Base-by-base conservation (phyloP, 2,329 filamentous ascomycete genomes). In the Dothidotthia symphoricarpi region DNA sequence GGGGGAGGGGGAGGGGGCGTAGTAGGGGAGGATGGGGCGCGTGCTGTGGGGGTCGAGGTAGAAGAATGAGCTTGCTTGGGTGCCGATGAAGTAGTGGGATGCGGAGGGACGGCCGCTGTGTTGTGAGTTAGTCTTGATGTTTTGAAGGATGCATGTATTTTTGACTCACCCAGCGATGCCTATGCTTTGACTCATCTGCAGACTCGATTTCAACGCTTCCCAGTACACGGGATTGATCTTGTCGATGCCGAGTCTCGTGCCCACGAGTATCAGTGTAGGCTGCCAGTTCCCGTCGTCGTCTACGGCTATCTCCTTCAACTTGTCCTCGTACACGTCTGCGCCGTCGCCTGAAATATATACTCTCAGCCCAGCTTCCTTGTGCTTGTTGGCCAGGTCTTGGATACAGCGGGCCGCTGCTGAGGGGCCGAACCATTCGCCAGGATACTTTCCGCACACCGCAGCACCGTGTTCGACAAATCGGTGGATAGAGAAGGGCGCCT, bases 381-480 rank as follows among this genome's bases (percentile, higher is more conserved):
- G 76, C 44, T 80, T 75, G 43, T 84, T 84, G 16, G 82, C 81
- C 25, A 98, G 74, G 14, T 87, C 86, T 65, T 93, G 85, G 51
- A 98, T 96, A 66, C 93, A 97, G 39, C 85, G 82, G 31, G 93
- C 90, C 8, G 93, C 94, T 6, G 93, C 93, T 13, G 89, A 96
- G n/a, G 93, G 93, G 0, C 93, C 93, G 69, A 98, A 98, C 93
- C 93, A 98, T 69, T 97, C 88, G 25, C 93, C 93, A 0, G 93
- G 93, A 59, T 94, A 87, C 68, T 95, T 97, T 3, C 88, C 90
- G 66, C 93, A 98, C 3, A 85, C 84, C 24, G 78, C 75, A 16
- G 89, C 89, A 13, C 93, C 93, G 55, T 95, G 86, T 36, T 83
- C 76, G 24, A 98, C 93, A 59, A 98, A 98, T 45, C 84, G 87